Evolutionary conservation across 2,329 filamentous ascomycete species (phyloP).

Genomic region (Byssothecium circinans): DNA sequence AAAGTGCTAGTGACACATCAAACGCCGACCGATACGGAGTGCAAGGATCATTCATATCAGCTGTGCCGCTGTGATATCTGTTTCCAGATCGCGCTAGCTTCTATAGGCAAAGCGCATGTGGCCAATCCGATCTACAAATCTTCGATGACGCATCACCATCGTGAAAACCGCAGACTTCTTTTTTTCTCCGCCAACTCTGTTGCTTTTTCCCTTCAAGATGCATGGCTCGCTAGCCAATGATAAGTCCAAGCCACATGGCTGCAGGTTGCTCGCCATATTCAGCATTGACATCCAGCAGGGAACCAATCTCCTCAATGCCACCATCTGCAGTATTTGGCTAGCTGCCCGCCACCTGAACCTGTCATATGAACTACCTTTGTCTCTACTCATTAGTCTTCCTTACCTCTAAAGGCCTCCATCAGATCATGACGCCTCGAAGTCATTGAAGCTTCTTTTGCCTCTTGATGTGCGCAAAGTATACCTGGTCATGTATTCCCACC

Average conservation of each 20-base stretch:
- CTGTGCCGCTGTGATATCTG: constrained; percentile 6
- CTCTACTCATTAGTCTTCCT: constrained; percentile 24
- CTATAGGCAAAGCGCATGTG: constrained; percentile 16
- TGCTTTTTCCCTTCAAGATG: constrained; percentile 19
- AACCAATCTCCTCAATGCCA: constrained; percentile 31
- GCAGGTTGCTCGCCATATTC: constrained; percentile 24
- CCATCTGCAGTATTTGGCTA: constrained; percentile 19
- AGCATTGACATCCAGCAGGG: constrained; percentile 19
- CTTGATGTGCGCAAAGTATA: not conserved
- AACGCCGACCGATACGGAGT: not conserved
- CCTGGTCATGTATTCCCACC: not conserved
- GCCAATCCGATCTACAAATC: constrained; percentile 19
- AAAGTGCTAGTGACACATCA: too few species aligned
- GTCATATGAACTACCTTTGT: constrained; percentile 28
- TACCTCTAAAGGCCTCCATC: constrained; percentile 3
- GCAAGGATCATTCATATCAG: not conserved
- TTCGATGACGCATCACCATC: constrained; percentile 34
- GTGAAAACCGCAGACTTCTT: constrained; percentile 8
- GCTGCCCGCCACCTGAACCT: constrained; percentile 23
- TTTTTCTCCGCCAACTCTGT: constrained; percentile 13
- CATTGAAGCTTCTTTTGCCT: constrained; percentile 12
- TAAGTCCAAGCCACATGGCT: constrained; percentile 1
- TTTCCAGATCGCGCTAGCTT: constrained; percentile 15
- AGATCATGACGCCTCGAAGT: constrained; percentile 9
- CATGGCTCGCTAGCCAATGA: constrained; percentile 5